Evolutionary conservation across 768 basidiomycete genomes (phyloP), one percentile per base, ranked within the genome.

Genomic region (Hortiboletus flavorubellus): DNA sequence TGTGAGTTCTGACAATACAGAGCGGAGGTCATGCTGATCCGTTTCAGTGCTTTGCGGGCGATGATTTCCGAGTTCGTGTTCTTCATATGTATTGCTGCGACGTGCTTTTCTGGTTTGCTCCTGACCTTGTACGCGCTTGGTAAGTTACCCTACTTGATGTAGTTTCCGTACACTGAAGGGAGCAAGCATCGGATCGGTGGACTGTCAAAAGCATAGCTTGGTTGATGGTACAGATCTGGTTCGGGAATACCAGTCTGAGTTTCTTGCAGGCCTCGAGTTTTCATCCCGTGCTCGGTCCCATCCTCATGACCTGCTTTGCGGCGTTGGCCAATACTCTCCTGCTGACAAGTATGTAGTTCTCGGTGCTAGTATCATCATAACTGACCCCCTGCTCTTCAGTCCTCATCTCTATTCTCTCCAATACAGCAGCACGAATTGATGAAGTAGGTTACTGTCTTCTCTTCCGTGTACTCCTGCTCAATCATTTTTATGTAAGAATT

Each of bases 181-280:
- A 45, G 29, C 48, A 77, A 73, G 72, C 62, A 45, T 65, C 68
- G 43, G 60, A 56, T 37, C 56, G 31, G 34, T 70, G 70, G 70
- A 51, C 51, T 48, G 39, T 69, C 23, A 81, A 76, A 58, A 70
- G 77, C 12, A 91, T 91, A 47, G 81, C 86, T 0, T 93, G 91
- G 91, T 71, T 93, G 10, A 86, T 93, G 85, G 79, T 89, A 3
- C 86, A 91, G 55, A 90, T 93, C 31, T 92, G 91, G 89, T 91
- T 92, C 56, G 89, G 90, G 0, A 89, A 87, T 61, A 86, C 83
- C 3, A 87, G 78, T 62, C 72, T 91, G 30, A 79, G 75, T 49
- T 85, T 85, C 59, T 72, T 61, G 8, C 75, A 83, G 61, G 81
- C 83, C 1, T 69, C 78, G 42, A 82, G 78, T 56, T 86, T 86